phyloP scores from a whole-genome alignment of 306 rosid species.

The Glycine latifolia region DNA sequence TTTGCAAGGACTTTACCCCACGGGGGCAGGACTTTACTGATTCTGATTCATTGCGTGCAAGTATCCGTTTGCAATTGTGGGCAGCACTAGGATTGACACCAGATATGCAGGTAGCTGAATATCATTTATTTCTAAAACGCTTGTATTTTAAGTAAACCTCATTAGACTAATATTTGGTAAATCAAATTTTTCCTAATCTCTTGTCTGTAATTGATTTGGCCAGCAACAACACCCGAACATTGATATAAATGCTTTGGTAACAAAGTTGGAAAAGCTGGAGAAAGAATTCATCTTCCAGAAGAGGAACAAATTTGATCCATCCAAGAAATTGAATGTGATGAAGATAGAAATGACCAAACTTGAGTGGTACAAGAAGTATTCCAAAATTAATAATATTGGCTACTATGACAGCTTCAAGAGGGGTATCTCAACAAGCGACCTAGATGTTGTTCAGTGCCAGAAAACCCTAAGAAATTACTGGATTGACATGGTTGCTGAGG shows the following conservation, averaged over 20 bases:
- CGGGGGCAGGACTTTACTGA: background rate
- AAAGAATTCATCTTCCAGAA: background rate
- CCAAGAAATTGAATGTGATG: conserved; percentile 43
- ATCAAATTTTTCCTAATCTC: background rate
- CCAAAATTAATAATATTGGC: conserved; percentile 43
- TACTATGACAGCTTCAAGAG: conserved; percentile 72
- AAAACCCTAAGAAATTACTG: conserved; percentile 59
- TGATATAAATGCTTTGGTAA: conserved; percentile 19
- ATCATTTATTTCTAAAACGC: background rate
- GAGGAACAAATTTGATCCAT: conserved; percentile 28
- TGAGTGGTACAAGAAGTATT: conserved; percentile 73
- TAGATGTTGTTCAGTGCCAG: background rate
- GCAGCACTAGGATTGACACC: conserved; percentile 52
- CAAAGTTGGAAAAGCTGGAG: background rate
- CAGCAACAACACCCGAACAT: background rate
- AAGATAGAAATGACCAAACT: conserved; percentile 62
- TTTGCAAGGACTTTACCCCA: conserved; percentile 34
- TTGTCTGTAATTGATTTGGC: conserved; percentile 16
- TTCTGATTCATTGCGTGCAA: conserved; percentile 44
- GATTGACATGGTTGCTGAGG: conserved; percentile 60
- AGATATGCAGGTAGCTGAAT: conserved; percentile 51
- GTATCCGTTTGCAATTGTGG: conserved; percentile 51
- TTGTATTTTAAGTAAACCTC: background rate
- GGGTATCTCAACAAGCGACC: background rate
- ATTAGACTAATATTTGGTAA: background rate